Evolutionary conservation across 257 asterid species (phyloP).

Genomic region (Scutellaria baicalensis): DNA sequence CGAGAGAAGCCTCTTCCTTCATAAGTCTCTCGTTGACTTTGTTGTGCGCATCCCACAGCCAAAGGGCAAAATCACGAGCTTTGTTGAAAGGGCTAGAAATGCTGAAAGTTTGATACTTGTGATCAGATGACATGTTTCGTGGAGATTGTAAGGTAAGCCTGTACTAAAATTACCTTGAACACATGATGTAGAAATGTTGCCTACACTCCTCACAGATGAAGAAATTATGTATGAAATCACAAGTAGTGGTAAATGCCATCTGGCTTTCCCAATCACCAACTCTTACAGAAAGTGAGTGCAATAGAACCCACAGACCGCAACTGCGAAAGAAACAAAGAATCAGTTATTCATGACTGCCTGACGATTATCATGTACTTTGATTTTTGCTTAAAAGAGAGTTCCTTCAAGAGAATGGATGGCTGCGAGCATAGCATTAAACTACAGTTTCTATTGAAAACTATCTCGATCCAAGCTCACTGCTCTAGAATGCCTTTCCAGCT

Average conservation of each 20-base stretch:
- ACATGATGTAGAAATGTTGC: conserved; percentile 77
- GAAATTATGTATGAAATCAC: conserved; percentile 74
- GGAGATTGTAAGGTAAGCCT: not conserved
- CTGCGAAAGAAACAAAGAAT: conserved; percentile 39
- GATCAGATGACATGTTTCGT: not conserved
- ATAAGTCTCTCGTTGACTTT: conserved; percentile 68
- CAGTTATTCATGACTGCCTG: not conserved
- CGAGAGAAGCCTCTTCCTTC: conserved; percentile 63
- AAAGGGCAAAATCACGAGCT: conserved; percentile 59
- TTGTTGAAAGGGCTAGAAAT: conserved; percentile 67
- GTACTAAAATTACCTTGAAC: conserved; percentile 55
- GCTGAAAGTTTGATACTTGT: conserved; percentile 29
- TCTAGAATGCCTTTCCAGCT: no score
- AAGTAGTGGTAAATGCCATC: conserved; percentile 57
- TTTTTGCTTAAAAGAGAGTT: not conserved
- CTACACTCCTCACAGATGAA: conserved; percentile 92
- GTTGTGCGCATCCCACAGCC: conserved; percentile 95
- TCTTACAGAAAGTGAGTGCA: conserved; percentile 89
- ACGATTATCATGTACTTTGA: conserved; percentile 6
- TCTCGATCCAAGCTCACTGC: not conserved
- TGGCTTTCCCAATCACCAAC: conserved; percentile 81
- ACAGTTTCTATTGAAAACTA: not conserved
- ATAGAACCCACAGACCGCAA: conserved; percentile 89
- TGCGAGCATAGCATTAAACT: not conserved
- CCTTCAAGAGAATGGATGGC: not conserved